Percentiles rank a stretch among this genome's conserved stretches.
Evolutionary conservation across 176 grass and related monocot species (phyloP).

Genomic region (Tuctoria greenei): DNA sequence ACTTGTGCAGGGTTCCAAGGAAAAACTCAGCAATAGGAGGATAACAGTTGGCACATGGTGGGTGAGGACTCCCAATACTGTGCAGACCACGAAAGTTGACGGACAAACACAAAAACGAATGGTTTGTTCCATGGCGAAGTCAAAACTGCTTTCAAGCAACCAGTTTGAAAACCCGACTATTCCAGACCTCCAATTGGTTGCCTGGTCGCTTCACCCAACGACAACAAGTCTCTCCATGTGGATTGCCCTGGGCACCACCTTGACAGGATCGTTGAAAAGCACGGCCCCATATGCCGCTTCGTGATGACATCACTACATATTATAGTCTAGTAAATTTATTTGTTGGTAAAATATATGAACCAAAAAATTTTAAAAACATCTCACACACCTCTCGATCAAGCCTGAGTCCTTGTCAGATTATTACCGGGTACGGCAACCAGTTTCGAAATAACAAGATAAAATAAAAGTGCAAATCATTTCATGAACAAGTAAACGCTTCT

Average conservation of each 20-base stretch:
- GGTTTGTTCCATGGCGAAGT: conserved; percentile 3
- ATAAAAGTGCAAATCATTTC: not conserved
- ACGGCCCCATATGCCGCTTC: too few species aligned
- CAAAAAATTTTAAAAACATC: not conserved
- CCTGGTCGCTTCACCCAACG: not conserved
- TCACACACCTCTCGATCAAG: not conserved
- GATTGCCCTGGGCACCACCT: conserved; percentile 16
- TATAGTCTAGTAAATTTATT: not conserved
- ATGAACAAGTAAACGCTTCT: not conserved
- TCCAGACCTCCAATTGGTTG: not conserved
- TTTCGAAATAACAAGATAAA: not conserved
- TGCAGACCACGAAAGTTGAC: conserved; percentile 26
- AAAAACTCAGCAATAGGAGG: not conserved
- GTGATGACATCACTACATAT: too few species aligned
- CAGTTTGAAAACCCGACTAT: conserved; percentile 21
- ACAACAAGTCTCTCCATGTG: conserved; percentile 30
- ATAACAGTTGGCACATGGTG: conserved; percentile 22
- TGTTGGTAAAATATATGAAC: not conserved
- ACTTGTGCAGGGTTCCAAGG: conserved; percentile 31
- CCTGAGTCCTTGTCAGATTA: not conserved
- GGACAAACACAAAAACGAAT: conserved; percentile 25
- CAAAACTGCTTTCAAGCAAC: conserved; percentile 37
- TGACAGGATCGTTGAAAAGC: conserved; percentile 46
- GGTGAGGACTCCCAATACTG: conserved; percentile 27
- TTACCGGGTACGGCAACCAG: not conserved